Conservation (phyloP, 306 rosid species). For the Fagus sylvatica region DNA sequence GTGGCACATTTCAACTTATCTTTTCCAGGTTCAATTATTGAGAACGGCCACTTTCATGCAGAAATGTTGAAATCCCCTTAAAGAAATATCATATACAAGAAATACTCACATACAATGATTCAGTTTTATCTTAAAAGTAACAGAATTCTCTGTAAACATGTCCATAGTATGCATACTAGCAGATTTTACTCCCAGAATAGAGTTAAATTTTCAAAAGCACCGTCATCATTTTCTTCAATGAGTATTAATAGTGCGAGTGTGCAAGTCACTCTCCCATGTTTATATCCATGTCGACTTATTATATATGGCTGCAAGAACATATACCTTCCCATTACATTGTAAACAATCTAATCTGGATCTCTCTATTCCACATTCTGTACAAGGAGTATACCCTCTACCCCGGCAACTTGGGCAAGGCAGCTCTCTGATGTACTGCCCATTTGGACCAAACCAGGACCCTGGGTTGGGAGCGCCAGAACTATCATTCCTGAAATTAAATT, state of each 20-base stretch:
- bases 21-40: neutral
- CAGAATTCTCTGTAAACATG: neutral
- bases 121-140: neutral
- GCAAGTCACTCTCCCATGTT: neutral
- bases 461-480: constrained; percentile 46
- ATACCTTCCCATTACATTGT: constrained; percentile 80
- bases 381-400: constrained; percentile 94
- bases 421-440: constrained; percentile 86
- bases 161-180: neutral
- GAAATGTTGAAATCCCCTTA: neutral
- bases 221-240: neutral
- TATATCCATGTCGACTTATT: neutral
- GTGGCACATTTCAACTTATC: neutral
- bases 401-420: constrained; percentile 96
- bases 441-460: constrained; percentile 91
- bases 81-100: neutral
- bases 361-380: constrained; percentile 86
- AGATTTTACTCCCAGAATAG: neutral
- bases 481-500: constrained; percentile 48
- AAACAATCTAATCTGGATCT: constrained; percentile 86
- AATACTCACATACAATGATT: neutral
- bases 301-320: neutral
- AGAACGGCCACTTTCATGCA: neutral
- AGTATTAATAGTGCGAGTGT: neutral
- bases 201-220: neutral